These are phyloP conservation scores for Phialemonium atrogriseum DNA, from an alignment of 2,329 filamentous ascomycete species.

Conservation along the genomic window DNA sequence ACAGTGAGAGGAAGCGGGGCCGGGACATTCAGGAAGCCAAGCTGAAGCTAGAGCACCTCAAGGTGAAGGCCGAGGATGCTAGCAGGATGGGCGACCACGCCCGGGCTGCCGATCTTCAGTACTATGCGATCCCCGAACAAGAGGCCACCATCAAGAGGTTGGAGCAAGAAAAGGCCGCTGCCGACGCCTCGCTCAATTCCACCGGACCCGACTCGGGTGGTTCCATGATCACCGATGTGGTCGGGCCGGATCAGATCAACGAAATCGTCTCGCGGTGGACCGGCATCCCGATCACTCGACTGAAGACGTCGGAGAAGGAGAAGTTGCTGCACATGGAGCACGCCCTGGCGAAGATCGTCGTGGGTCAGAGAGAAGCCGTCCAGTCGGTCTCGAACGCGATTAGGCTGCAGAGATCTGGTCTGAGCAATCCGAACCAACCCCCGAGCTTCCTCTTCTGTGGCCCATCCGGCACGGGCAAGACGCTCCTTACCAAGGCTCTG, in stretches of 20 bases:
- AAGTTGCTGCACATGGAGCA: constrained; percentile 98
- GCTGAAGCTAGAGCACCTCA: constrained; percentile 85
- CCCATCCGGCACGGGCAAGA: constrained; percentile 97
- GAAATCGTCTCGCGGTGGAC: constrained; percentile 97
- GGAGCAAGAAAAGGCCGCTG: constrained; percentile 70
- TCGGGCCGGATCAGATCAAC: constrained; percentile 97
- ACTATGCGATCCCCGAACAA: constrained; percentile 94
- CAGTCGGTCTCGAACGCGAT: constrained; percentile 92
- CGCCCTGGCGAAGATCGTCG: constrained; percentile 72
- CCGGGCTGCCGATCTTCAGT: constrained; percentile 88
- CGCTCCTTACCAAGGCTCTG: constrained; percentile 88
- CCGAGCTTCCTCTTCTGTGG: constrained; percentile 98
- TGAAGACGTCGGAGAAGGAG: constrained; percentile 94
- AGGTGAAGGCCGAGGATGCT: constrained; percentile 90
- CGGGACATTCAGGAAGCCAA: constrained; percentile 91
- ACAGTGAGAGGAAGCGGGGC: constrained; percentile 83
- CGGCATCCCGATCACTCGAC: constrained; percentile 90
- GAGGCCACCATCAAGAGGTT: constrained; percentile 70
- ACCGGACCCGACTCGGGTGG: constrained; percentile 49
- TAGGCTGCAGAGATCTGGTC: constrained; percentile 85
- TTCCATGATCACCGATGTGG: constrained; percentile 81
- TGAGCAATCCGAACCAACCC: constrained; percentile 92
- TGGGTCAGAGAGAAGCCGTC: constrained; percentile 92
- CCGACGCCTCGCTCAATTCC: constrained; percentile 62
- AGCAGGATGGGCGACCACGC: constrained; percentile 76